Percentiles rank a stretch among this genome's conserved stretches.
These are phyloP conservation scores for Lasiosphaeris hirsuta DNA, from an alignment of 495 filamentous ascomycete species.

Conservation along the genomic window DNA sequence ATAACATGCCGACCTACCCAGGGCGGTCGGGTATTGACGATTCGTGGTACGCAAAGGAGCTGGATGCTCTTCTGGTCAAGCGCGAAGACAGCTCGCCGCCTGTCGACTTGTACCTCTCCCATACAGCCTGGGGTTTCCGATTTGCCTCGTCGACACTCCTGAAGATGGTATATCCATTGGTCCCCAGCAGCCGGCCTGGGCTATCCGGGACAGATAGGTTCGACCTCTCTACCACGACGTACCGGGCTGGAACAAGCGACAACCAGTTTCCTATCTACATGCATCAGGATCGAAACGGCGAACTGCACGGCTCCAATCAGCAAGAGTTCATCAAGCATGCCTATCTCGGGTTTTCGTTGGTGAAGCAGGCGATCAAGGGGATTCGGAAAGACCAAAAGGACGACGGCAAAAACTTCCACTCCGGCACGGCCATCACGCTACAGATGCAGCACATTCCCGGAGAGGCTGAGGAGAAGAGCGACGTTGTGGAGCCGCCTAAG, in stretches of 20 bases:
- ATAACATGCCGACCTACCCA: too few species aligned
- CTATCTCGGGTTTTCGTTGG: background rate
- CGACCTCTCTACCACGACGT: background rate
- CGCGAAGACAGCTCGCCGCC: background rate
- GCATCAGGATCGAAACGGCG: background rate
- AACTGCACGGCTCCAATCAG: background rate
- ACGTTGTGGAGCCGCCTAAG: too few species aligned
- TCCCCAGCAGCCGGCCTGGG: too few species aligned
- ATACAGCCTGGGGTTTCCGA: background rate
- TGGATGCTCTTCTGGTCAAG: too few species aligned
- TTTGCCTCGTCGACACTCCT: background rate
- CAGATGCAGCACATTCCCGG: background rate
- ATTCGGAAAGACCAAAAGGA: background rate
- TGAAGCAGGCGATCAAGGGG: background rate
- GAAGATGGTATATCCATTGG: background rate
- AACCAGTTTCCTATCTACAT: background rate
- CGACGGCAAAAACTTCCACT: background rate
- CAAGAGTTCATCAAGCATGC: slow-evolving; percentile 1
- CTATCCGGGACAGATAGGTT: background rate
- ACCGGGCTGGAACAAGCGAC: background rate
- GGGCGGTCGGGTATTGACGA: too few species aligned
- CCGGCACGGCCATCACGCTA: background rate
- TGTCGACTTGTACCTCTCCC: background rate
- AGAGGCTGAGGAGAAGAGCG: too few species aligned
- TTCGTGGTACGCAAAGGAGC: too few species aligned